Evolutionary conservation across 176 grass and related monocot species (phyloP).

Genomic region (Cymbopogon citratus): DNA sequence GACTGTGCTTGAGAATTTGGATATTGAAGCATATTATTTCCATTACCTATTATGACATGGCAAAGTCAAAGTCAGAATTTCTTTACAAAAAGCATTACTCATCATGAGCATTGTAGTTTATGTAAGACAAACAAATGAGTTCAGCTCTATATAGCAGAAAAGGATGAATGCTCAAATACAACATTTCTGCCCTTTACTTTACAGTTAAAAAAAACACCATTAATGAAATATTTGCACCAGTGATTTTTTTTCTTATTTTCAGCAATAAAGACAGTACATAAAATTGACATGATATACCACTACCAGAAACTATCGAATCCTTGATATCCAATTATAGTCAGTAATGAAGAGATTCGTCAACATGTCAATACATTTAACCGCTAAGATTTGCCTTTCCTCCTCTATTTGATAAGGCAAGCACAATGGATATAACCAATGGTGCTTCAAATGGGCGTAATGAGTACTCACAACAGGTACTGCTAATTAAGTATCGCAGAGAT

Average conservation of each 20-base stretch:
- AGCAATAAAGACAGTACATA: background rate
- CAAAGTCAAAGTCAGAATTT: conserved; percentile 25
- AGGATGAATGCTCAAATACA: background rate
- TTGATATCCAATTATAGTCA: background rate
- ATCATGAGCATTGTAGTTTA: background rate
- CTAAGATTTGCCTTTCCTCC: background rate
- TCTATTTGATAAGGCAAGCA: background rate
- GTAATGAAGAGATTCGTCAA: background rate
- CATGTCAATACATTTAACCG: background rate
- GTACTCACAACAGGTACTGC: background rate
- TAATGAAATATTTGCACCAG: background rate
- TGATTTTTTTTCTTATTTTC: background rate
- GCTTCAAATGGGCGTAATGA: background rate
- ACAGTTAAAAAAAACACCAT: background rate
- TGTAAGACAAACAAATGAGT: background rate
- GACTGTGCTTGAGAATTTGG: conserved; percentile 39
- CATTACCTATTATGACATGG: conserved; percentile 41
- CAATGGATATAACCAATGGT: conserved; percentile 3
- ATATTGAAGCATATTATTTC: conserved; percentile 43
- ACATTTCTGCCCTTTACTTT: background rate
- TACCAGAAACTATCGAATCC: background rate
- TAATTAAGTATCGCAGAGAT: conserved; percentile 4
- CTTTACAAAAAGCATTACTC: background rate
- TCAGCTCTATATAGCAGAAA: background rate
- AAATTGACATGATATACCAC: background rate